Evolutionary conservation across 345 rosid genomes (phyloP).

Genomic region (Leavenworthia alabamica): DNA sequence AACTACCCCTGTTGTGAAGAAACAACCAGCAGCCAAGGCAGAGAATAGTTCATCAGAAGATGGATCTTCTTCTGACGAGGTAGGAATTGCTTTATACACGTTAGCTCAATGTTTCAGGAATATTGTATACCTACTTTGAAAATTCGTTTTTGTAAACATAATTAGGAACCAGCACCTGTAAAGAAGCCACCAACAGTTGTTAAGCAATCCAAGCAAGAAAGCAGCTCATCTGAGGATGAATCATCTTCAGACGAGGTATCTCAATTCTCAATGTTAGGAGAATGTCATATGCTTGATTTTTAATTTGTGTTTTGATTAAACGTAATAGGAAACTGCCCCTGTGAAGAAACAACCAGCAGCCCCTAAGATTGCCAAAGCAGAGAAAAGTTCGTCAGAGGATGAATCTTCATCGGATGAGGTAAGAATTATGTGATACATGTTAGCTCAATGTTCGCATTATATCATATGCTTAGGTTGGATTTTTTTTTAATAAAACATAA

Average conservation of each 20-base stretch:
- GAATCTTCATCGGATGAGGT: conserved; percentile 38
- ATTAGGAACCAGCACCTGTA: neutral
- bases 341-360: neutral
- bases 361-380: conserved; percentile 4
- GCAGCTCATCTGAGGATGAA: neutral
- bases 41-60: conserved; percentile 36
- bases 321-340: neutral
- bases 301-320: neutral
- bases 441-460: neutral
- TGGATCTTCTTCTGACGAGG: conserved; percentile 36
- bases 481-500: no score
- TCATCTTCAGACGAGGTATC: neutral
- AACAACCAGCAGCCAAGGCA: neutral
- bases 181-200: neutral
- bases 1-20: neutral
- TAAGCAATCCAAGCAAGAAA: neutral
- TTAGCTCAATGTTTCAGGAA: neutral
- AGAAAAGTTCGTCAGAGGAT: conserved; percentile 35
- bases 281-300: neutral
- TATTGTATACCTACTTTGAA: neutral
- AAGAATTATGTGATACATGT: neutral
- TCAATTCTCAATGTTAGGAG: neutral
- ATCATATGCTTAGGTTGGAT: neutral
- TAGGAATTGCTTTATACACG: neutral
- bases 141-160: neutral